Evolutionary conservation across 2,329 filamentous ascomycete genomes (phyloP), one percentile per base, ranked within the genome.

Genomic region (Thelonectria olida): DNA sequence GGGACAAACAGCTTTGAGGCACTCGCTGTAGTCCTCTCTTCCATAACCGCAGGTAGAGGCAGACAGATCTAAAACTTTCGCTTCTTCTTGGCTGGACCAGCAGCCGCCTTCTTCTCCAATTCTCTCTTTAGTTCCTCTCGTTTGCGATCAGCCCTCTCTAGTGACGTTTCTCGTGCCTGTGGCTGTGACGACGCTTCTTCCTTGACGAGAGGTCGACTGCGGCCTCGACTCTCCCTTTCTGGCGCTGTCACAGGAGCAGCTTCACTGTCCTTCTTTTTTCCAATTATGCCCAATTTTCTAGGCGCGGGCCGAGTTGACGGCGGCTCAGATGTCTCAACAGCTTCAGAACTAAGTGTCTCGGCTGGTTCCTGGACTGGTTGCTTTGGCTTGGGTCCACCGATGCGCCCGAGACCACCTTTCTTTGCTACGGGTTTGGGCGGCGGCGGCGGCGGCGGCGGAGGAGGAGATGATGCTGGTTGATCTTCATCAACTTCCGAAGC

Each of bases 51-150:
- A n/a, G n/a, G 12, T 44, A 12, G 19, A 19, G 27, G 36, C 20
- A 15, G 19, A n/a, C 3, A 13, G 22, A 19, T 22, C 27, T 71
- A 88, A 62, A 87, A 87, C 51, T 79, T 83, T 42, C 85, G 77
- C 74, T 85, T 87, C 77, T 88, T 88, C 72, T 82, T 85, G 7
- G 76, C 78, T 5, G 85, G 85, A 1, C 81, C 81, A 17, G 79
- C 80, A 0, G 81, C 78, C 3, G 79, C 79, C 67, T 83, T 84
- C 60, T 72, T 80, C 64, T 85, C 80, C 13, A 85, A 72, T 34
- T 87, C 82, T 57, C 75, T 78, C 56, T 83, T 81, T 25, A 85
- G 72, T 65, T 87, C 83, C n/a, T 80, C 77, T 50, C 84, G 78
- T 61, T 81, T 83, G 34, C 82, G 76, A 59, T 85, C 81, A 3